phyloP scores from a whole-genome alignment of 2,329 filamentous ascomycete genomes.

The Rhynchosporium secalis region DNA sequence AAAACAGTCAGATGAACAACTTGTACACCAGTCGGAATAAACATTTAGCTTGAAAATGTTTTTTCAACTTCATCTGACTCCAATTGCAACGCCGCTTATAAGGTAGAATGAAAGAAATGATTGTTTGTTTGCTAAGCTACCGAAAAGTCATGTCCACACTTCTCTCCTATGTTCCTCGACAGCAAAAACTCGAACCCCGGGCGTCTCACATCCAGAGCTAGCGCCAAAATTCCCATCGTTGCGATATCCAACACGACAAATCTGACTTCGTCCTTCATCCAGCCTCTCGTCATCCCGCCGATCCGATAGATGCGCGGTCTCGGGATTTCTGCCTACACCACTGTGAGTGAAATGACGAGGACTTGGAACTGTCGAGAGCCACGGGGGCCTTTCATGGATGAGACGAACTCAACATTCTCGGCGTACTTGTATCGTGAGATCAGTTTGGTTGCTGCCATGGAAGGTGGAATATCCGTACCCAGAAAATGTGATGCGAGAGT shows the following conservation, averaged over 20 bases:
- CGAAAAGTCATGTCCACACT: background rate
- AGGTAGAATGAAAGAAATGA: no score
- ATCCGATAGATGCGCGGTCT: slow-evolving; percentile 36
- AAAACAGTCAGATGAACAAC: no score
- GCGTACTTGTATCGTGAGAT: slow-evolving; percentile 8
- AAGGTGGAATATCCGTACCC: no score
- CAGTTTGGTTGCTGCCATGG: background rate
- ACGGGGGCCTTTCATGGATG: background rate
- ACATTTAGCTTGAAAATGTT: no score
- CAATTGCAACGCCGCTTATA: no score
- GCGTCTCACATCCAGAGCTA: slow-evolving; percentile 14
- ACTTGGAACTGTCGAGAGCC: slow-evolving; percentile 7
- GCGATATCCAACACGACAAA: slow-evolving; percentile 58
- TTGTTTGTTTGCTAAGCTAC: background rate
- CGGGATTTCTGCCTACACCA: slow-evolving; percentile 1
- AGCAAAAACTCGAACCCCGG: slow-evolving; percentile 10
- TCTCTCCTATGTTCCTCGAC: background rate
- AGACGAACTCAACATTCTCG: background rate
- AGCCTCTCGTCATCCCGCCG: slow-evolving; percentile 62
- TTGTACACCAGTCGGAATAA: no score
- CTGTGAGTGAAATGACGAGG: background rate
- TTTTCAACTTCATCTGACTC: no score
- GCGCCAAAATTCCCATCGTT: slow-evolving; percentile 10
- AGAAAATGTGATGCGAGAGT: no score
- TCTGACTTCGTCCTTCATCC: slow-evolving; percentile 62